phyloP scores from a whole-genome alignment of 345 rosid species.

The Linum trigynum region DNA sequence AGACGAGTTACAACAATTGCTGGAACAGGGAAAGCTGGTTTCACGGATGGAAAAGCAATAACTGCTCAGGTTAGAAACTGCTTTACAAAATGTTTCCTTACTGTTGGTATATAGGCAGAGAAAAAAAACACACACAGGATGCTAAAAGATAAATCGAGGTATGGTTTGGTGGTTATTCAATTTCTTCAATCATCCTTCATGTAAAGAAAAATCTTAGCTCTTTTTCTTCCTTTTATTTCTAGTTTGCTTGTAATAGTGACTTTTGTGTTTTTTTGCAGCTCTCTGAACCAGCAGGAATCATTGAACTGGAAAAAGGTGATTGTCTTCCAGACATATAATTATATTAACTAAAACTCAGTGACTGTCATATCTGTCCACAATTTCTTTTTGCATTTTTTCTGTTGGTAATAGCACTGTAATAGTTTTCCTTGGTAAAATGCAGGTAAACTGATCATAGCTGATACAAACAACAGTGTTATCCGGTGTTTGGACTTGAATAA shows the following conservation, averaged over 20 bases:
- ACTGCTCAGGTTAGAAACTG: slow-evolving; percentile 56
- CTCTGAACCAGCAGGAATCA: slow-evolving; percentile 87
- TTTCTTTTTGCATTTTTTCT: no score
- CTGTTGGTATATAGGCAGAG: background rate
- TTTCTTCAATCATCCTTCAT: background rate
- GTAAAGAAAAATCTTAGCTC: background rate
- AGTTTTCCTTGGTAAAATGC: slow-evolving; percentile 17
- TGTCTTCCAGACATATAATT: slow-evolving; percentile 7
- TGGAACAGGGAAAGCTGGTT: slow-evolving; percentile 95
- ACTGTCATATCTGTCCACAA: background rate
- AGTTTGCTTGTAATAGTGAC: slow-evolving; percentile 8
- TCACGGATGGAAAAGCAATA: slow-evolving; percentile 62
- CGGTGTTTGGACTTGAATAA: slow-evolving; percentile 60
- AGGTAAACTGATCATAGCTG: slow-evolving; percentile 77
- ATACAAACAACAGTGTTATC: slow-evolving; percentile 77
- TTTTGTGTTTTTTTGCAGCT: slow-evolving; percentile 41
- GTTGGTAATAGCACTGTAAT: background rate
- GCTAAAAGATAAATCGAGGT: no score
- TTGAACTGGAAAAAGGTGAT: slow-evolving; percentile 66
- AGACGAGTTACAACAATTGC: slow-evolving; percentile 69
- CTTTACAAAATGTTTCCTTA: background rate
- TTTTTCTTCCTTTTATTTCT: background rate
- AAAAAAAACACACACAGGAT: background rate
- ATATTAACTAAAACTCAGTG: background rate
- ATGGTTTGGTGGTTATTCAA: background rate